Conservation (phyloP, 345 rosid species). For the Acer campestre region DNA sequence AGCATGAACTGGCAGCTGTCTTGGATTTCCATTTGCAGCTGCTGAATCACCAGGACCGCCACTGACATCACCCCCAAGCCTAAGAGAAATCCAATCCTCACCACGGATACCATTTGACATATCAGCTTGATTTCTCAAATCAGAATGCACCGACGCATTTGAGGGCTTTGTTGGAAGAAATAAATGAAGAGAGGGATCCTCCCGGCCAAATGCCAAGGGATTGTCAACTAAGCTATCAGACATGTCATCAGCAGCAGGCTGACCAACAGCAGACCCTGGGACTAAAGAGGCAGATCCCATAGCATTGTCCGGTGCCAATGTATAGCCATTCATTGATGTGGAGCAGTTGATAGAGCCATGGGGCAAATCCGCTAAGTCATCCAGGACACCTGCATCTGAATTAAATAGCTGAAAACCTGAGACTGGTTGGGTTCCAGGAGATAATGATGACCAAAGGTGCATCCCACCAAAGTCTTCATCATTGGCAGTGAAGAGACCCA, state of each 20-base stretch:
- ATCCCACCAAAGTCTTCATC: conserved; percentile 72
- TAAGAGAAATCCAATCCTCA: conserved; percentile 95
- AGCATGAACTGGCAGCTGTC: conserved; percentile 50
- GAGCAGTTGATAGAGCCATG: conserved; percentile 54
- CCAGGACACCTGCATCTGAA: conserved; percentile 58
- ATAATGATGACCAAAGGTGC: conserved; percentile 66
- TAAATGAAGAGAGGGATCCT: conserved; percentile 90
- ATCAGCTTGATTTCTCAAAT: conserved; percentile 67
- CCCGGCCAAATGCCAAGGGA: conserved; percentile 73
- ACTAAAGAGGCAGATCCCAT: conserved; percentile 46
- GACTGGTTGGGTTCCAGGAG: conserved; percentile 63
- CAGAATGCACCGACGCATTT: conserved; percentile 57
- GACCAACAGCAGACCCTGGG: conserved; percentile 56
- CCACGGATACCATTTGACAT: conserved; percentile 66
- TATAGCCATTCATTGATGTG: conserved; percentile 63
- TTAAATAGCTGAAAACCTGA: conserved; percentile 79
- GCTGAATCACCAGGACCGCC: conserved; percentile 52
- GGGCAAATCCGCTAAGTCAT: conserved; percentile 61
- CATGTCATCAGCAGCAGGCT: conserved; percentile 41
- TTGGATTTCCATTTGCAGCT: conserved; percentile 50
- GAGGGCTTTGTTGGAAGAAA: conserved; percentile 89
- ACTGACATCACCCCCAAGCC: conserved; percentile 75
- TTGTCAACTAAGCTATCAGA: conserved; percentile 80
- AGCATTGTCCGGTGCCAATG: conserved; percentile 57
- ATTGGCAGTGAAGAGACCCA: conserved; percentile 60